A percentile compares a stretch with the other conserved stretches of the same genome.
Conservation (phyloP, 805 yeast genomes). For the Candida loeiensis region DNA sequence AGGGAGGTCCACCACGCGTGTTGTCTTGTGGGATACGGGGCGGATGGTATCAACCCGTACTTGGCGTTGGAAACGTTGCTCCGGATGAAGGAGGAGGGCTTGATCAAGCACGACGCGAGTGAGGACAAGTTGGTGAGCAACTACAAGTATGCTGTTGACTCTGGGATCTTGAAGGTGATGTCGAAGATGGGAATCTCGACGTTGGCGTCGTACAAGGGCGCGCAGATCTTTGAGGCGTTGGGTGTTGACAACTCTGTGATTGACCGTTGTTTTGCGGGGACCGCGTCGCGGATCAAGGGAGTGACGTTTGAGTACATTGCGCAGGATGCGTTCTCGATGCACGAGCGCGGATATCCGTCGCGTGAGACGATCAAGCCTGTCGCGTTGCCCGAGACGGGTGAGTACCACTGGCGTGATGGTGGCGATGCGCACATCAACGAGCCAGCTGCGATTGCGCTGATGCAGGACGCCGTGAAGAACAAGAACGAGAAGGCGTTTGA, state of each 20-base stretch:
- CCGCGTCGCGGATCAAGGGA: conserved; percentile 96
- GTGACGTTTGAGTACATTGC: conserved; percentile 93
- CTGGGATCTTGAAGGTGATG: conserved; percentile 95
- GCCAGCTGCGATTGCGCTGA: conserved; percentile 89
- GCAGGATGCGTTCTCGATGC: conserved; percentile 92
- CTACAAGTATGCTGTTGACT: conserved; percentile 81
- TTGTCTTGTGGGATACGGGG: conserved; percentile 94
- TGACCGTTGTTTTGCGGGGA: conserved; percentile 94
- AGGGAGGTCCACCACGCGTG: conserved; percentile 96
- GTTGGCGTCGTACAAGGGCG: conserved; percentile 97
- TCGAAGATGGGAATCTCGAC: conserved; percentile 99
- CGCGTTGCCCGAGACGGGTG: conserved; percentile 90
- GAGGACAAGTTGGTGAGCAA: conserved; percentile 65
- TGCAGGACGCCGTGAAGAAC: conserved; percentile 98
- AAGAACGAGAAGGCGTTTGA: conserved; percentile 92
- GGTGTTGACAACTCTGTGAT: conserved; percentile 95
- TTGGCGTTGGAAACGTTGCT: conserved; percentile 85
- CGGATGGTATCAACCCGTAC: conserved; percentile 93
- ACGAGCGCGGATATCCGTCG: conserved; percentile 86
- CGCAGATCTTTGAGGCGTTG: conserved; percentile 95
- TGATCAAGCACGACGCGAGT: conserved; percentile 54
- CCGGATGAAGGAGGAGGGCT: conserved; percentile 77
- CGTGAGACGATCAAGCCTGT: conserved; percentile 67
- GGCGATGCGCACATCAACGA: conserved; percentile 95
- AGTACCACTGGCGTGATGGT: conserved; percentile 98